These are phyloP conservation scores for Xylaria longipes DNA, from an alignment of 495 filamentous ascomycete genomes.

Conservation along the genomic window DNA sequence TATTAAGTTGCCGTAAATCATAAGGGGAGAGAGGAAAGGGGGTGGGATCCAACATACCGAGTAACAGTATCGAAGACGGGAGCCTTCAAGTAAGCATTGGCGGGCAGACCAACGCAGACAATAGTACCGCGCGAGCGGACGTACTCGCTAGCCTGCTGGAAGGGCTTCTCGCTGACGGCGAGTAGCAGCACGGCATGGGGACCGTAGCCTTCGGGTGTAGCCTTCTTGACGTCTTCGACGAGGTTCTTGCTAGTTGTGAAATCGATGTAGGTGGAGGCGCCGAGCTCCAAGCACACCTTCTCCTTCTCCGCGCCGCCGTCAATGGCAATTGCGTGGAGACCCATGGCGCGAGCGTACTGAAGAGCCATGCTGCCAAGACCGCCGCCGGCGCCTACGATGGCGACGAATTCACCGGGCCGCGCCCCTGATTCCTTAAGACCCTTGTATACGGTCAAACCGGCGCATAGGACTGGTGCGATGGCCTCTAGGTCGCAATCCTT, in stretches of 20 bases:
- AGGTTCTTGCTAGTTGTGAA: conserved; percentile 75
- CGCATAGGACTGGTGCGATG: conserved; percentile 82
- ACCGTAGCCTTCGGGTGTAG: conserved; percentile 77
- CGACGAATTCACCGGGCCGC: conserved; percentile 77
- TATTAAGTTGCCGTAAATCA: conserved; percentile 22
- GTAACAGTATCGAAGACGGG: conserved; percentile 87
- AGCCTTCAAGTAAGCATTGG: conserved; percentile 76
- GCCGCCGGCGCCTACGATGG: conserved; percentile 88
- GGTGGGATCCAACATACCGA: conserved; percentile 30
- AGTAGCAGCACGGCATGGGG: conserved; percentile 88
- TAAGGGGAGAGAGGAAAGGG: neutral
- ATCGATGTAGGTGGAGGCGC: conserved; percentile 77
- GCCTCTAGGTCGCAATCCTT: conserved; percentile 77
- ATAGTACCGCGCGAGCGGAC: conserved; percentile 79
- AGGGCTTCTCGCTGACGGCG: conserved; percentile 86
- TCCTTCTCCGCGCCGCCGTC: conserved; percentile 81
- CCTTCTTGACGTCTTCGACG: conserved; percentile 84
- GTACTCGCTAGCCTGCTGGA: conserved; percentile 88
- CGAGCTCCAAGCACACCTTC: conserved; percentile 69
- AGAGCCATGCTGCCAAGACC: conserved; percentile 82
- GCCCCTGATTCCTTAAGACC: conserved; percentile 83
- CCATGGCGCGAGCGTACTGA: conserved; percentile 92
- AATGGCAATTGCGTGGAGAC: conserved; percentile 76
- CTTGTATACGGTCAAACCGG: conserved; percentile 93
- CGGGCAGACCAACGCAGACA: conserved; percentile 85